phyloP scores from a whole-genome alignment of 164 flowering plant genomes.

The Umbellularia californica region DNA sequence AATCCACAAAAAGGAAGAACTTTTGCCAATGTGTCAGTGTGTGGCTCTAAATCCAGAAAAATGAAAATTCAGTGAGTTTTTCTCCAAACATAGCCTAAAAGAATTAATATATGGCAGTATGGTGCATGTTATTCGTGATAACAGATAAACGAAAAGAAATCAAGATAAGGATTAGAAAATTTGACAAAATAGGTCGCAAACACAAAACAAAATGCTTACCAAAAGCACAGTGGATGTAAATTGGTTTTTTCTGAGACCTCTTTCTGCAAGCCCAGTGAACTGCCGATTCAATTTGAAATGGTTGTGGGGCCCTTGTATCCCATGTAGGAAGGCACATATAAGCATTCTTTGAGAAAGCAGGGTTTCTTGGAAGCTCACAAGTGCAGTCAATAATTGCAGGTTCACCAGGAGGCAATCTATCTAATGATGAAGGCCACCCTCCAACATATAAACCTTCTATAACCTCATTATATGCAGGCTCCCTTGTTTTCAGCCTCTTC shows the following conservation, averaged over 20 bases:
- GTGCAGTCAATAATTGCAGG: slow-evolving; percentile 90
- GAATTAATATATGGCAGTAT: background rate
- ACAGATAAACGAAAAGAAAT: background rate
- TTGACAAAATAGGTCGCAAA: background rate
- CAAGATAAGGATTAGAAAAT: background rate
- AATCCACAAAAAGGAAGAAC: background rate
- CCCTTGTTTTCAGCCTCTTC: slow-evolving; percentile 46
- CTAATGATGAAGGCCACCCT: slow-evolving; percentile 71
- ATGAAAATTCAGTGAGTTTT: background rate
- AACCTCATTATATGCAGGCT: slow-evolving; percentile 61
- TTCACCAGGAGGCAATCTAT: slow-evolving; percentile 62
- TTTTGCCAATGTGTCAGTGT: background rate
- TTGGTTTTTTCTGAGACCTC: slow-evolving; percentile 58
- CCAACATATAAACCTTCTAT: slow-evolving; percentile 80
- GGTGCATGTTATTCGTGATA: background rate
- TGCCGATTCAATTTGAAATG: slow-evolving; percentile 66
- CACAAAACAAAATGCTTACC: slow-evolving; percentile 34
- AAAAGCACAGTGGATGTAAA: slow-evolving; percentile 82
- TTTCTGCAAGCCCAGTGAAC: slow-evolving; percentile 79
- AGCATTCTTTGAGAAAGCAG: slow-evolving; percentile 32
- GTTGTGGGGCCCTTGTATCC: slow-evolving; percentile 84
- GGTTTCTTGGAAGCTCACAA: slow-evolving; percentile 68
- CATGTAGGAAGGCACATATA: slow-evolving; percentile 79
- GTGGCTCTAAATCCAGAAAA: background rate
- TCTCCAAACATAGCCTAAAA: background rate